Conservation (phyloP, 108 stramenopile species). For the Pseudonitzschia pungens region DNA sequence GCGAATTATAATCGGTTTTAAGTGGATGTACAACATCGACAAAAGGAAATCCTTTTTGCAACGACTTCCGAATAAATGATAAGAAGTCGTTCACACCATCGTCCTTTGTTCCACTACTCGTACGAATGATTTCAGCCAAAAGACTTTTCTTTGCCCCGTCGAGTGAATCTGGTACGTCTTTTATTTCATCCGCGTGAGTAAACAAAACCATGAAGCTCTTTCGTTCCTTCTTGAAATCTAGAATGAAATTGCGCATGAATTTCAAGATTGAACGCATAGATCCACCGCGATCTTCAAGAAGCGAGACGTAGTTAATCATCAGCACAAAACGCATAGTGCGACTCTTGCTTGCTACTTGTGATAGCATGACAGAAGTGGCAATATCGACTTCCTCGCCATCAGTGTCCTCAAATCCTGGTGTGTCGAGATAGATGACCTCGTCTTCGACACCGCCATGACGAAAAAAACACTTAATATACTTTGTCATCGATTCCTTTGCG, state of each 20-base stretch:
- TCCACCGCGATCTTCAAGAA: conserved; percentile 62
- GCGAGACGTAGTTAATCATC: conserved; percentile 54
- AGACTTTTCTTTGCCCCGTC: conserved; percentile 24
- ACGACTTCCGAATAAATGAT: conserved; percentile 34
- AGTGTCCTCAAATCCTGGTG: conserved; percentile 65
- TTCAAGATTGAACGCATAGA: conserved; percentile 52
- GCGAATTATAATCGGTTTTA: conserved; percentile 32
- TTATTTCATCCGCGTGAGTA: conserved; percentile 49
- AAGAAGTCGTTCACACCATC: conserved; percentile 42
- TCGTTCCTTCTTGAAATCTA: conserved; percentile 48
- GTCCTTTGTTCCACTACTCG: conserved; percentile 40
- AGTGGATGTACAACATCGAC: conserved; percentile 51
- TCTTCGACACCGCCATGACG: conserved; percentile 10
- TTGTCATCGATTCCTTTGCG: conserved; percentile 52
- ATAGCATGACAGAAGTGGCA: conserved; percentile 54
- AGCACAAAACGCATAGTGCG: conserved; percentile 52
- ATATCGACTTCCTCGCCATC: conserved; percentile 58
- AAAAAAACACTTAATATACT: conserved; percentile 35
- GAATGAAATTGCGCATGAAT: conserved; percentile 49
- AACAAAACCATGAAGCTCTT: conserved; percentile 61
- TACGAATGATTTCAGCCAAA: conserved; percentile 47
- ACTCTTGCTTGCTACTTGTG: conserved; percentile 53
- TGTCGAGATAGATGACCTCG: conserved; percentile 50
- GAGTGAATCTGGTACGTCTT: conserved; percentile 22
- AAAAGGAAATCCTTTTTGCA: conserved; percentile 50